Conservation (phyloP, 2,329 filamentous ascomycete genomes). For the Aureobasidium sp. region DNA sequence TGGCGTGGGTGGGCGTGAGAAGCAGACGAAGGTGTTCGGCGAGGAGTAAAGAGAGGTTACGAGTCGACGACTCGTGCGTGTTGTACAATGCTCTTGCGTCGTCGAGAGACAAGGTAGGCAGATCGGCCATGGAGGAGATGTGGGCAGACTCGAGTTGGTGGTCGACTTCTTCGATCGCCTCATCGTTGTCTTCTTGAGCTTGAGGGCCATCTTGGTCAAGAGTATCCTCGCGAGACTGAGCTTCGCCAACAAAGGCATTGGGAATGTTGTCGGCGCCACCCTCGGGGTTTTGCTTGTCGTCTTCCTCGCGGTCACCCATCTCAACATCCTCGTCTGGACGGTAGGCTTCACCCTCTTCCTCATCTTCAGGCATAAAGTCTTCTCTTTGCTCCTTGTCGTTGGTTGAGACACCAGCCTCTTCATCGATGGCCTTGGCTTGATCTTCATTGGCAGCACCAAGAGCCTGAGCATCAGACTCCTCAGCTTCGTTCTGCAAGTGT, state of each 20-base stretch:
- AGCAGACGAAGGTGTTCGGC: conserved; percentile 95
- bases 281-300: conserved; percentile 21
- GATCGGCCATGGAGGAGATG: conserved; percentile 35
- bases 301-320: conserved; percentile 24
- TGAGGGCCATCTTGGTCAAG: conserved; percentile 20
- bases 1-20: conserved; percentile 86
- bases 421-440: conserved; percentile 76
- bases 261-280: conserved; percentile 28
- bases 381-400: conserved; percentile 41
- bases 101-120: conserved; percentile 23
- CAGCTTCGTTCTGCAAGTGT: conserved; percentile 79
- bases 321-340: conserved; percentile 34
- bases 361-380: conserved; percentile 23
- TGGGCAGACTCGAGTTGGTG: conserved; percentile 68
- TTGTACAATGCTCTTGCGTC: conserved; percentile 73
- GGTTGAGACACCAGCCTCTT: conserved; percentile 77
- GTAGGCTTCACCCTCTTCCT: conserved; percentile 24
- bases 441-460: conserved; percentile 84
- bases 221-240: conserved; percentile 33
- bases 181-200: conserved; percentile 20
- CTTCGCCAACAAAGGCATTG: conserved; percentile 40
- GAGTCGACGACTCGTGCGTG: conserved; percentile 75
- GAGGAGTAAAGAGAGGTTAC: conserved; percentile 76
- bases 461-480: conserved; percentile 79
- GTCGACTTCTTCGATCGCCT: conserved; percentile 38